A percentile compares a stretch with the other conserved stretches of the same genome.
These are phyloP conservation scores for Sclerotinia trifoliorum DNA, from an alignment of 2,329 filamentous ascomycete species.

Conservation along the genomic window DNA sequence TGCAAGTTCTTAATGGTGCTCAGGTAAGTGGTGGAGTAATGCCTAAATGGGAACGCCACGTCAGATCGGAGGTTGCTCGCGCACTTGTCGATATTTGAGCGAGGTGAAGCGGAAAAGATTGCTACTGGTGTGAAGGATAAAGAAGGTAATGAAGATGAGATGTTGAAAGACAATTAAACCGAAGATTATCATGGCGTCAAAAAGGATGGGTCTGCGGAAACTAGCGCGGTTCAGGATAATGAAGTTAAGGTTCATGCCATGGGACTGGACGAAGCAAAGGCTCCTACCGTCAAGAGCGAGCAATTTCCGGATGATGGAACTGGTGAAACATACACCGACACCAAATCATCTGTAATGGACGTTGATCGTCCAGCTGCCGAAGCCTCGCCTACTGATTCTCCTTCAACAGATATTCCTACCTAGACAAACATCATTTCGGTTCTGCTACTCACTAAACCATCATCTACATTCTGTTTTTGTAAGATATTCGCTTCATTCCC, in stretches of 20 bases:
- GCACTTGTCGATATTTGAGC: slow-evolving; percentile 12
- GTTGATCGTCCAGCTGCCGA: not conserved
- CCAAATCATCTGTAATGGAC: not conserved
- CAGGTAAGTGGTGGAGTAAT: slow-evolving; percentile 33
- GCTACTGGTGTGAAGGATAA: not conserved
- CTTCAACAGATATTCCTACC: not conserved
- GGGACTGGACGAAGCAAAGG: not conserved
- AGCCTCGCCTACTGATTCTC: not conserved
- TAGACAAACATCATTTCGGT: not conserved
- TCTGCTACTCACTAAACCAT: not conserved
- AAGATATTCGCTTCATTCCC: not conserved
- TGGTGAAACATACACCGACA: not conserved
- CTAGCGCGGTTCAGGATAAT: not conserved
- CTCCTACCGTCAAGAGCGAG: not conserved
- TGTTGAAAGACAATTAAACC: not conserved
- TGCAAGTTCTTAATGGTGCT: slow-evolving; percentile 35
- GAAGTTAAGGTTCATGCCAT: not conserved
- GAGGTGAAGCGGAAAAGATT: not conserved
- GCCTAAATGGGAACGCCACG: slow-evolving; percentile 32
- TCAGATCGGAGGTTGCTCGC: slow-evolving; percentile 18
- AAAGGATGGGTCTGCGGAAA: not conserved
- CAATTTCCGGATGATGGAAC: not conserved
- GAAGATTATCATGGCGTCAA: not conserved
- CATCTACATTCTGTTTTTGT: not conserved
- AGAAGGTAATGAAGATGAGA: not conserved